phyloP scores from a whole-genome alignment of 768 basidiomycete genomes.

The Cystobasidium tubakii region DNA sequence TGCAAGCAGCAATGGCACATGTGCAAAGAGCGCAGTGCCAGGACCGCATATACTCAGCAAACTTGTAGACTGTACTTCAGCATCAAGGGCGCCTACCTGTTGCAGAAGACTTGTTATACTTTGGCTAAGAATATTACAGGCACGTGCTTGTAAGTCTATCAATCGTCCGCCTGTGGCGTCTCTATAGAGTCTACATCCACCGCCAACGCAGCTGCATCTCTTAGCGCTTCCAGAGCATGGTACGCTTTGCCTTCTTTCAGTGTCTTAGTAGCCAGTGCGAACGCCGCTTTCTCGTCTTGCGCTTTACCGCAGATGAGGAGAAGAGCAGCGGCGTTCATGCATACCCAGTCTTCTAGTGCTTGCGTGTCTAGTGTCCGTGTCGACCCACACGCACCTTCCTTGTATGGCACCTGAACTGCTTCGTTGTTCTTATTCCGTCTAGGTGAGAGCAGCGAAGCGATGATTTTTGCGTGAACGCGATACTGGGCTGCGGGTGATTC shows the following conservation, averaged over 20 bases:
- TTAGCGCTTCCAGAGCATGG: slow-evolving; percentile 52
- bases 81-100: no score
- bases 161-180: neutral
- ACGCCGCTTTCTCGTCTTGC: slow-evolving; percentile 64
- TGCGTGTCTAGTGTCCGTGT: slow-evolving; percentile 51
- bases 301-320: slow-evolving; percentile 77
- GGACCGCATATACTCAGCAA: no score
- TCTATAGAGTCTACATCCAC: slow-evolving; percentile 19
- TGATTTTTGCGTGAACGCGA: slow-evolving; percentile 55
- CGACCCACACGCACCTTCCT: slow-evolving; percentile 53
- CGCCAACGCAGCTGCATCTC: slow-evolving; percentile 34
- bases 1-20: no score
- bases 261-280: slow-evolving; percentile 58
- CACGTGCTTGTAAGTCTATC: neutral
- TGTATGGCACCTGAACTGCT: slow-evolving; percentile 42
- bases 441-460: slow-evolving; percentile 45
- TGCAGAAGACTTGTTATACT: no score
- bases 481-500: slow-evolving; percentile 69
- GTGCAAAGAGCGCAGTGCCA: no score
- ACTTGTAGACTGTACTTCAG: no score
- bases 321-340: slow-evolving; percentile 83
- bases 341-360: slow-evolving; percentile 75
- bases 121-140: neutral
- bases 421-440: slow-evolving; percentile 44
- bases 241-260: slow-evolving; percentile 51